These are phyloP conservation scores for Geosmithia flava DNA, from an alignment of 2,329 filamentous ascomycete genomes.

Conservation along the genomic window DNA sequence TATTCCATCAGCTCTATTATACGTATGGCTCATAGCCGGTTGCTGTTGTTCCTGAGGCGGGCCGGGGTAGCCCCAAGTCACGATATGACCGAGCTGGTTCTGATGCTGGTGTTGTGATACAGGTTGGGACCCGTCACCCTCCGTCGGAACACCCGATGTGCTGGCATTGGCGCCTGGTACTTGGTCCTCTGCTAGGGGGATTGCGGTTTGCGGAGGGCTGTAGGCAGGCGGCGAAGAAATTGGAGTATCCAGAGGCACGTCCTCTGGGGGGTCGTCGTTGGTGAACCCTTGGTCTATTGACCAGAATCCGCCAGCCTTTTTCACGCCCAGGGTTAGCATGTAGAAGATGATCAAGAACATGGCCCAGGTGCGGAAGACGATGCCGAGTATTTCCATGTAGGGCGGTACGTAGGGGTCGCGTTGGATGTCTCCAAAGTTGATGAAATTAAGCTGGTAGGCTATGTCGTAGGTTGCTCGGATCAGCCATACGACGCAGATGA, in stretches of 20 bases:
- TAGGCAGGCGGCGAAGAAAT: constrained; percentile 1
- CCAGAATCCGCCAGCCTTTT: constrained; percentile 13
- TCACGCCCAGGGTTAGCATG: constrained; percentile 13
- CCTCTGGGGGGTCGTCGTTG: constrained; percentile 1
- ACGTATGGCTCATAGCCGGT: background rate
- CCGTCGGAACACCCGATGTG: background rate
- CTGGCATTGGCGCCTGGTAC: background rate
- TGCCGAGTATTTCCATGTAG: constrained; percentile 9
- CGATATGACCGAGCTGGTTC: too few species aligned
- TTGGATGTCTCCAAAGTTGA: constrained; percentile 3
- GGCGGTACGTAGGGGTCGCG: background rate
- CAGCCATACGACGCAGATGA: constrained; percentile 11
- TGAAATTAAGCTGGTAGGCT: constrained; percentile 5
- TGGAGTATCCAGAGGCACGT: background rate
- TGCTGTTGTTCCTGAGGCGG: background rate
- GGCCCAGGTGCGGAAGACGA: constrained; percentile 11
- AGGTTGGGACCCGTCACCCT: too few species aligned
- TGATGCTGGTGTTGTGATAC: too few species aligned
- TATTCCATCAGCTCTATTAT: background rate
- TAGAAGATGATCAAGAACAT: constrained; percentile 12
- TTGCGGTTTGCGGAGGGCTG: background rate
- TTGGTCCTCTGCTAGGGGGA: background rate
- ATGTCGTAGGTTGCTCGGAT: constrained; percentile 11
- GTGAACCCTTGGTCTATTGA: constrained; percentile 8
- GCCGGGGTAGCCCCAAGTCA: background rate